Conservation (phyloP, 345 rosid genomes). For the Populus alba region DNA sequence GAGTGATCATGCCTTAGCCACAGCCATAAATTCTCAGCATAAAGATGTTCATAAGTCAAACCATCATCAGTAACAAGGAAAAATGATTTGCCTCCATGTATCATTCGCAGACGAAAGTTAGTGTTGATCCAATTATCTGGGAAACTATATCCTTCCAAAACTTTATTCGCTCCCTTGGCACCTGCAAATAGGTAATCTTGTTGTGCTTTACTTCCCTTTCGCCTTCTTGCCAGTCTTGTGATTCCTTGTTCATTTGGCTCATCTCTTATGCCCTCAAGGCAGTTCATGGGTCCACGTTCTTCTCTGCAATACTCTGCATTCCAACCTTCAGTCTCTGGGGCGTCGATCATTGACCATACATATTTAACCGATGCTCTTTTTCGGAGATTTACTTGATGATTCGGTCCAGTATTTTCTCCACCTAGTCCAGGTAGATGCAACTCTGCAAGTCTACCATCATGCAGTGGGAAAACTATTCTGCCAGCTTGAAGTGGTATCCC, state of each 20-base stretch:
- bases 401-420: slow-evolving; percentile 55
- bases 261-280: slow-evolving; percentile 54
- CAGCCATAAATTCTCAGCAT: slow-evolving; percentile 56
- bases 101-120: slow-evolving; percentile 50
- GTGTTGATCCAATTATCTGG: slow-evolving; percentile 42
- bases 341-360: slow-evolving; percentile 53
- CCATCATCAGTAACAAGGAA: slow-evolving; percentile 56
- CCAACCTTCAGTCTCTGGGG: slow-evolving; percentile 76
- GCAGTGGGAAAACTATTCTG: slow-evolving; percentile 53
- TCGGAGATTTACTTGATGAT: slow-evolving; percentile 32
- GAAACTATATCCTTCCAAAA: slow-evolving; percentile 24
- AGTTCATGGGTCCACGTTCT: slow-evolving; percentile 58
- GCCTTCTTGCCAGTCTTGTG: slow-evolving; percentile 43
- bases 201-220: slow-evolving; percentile 44
- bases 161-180: slow-evolving; percentile 1
- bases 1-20: slow-evolving; percentile 70
- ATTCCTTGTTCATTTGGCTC: slow-evolving; percentile 45
- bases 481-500: slow-evolving; percentile 55
- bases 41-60: slow-evolving; percentile 55
- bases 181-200: slow-evolving; percentile 39
- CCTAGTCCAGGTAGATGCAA: slow-evolving; percentile 59
- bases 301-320: slow-evolving; percentile 71
- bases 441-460: slow-evolving; percentile 70
- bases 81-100: slow-evolving; percentile 55
- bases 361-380: slow-evolving; percentile 41